Evolutionary conservation across 495 filamentous ascomycete species (phyloP), one percentile per base, ranked within the genome.

Genomic region (Saxophila tyrrhenica): DNA sequence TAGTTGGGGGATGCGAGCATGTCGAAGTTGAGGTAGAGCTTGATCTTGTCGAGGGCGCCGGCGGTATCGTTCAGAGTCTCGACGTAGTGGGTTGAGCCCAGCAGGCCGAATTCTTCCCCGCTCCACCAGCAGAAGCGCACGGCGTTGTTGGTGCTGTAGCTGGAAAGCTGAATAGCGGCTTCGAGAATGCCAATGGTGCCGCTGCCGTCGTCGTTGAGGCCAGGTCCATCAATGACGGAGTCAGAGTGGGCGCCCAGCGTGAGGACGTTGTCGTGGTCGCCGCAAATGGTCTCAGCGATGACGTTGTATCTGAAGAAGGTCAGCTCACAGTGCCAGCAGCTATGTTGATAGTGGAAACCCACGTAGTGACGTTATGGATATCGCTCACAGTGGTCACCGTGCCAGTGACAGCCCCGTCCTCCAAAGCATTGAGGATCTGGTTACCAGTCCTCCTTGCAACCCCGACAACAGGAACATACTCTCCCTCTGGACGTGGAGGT

Each of bases 1-100:
- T 78, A 86, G 72, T 87, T 87, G 43, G 84, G 84, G 16, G 73
- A 78, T 42, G 83, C 84, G 54, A 86, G 83, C 84, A 87, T 88
- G 67, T 88, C 84, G 58, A 85, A 84, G 71, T 88, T 85, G 60
- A 87, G 80, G 62, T 86, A 85, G 2, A 84, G 74, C 1, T 75
- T 65, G 56, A 87, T 76, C 61, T 80, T 79, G 32, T 66, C 69
- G 11, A 77, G 67, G 46, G 79, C 78, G 17, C 69, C 70, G 5
- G 24, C 21, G 8, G 41, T 35, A 1, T 67, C 48, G 21, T 68
- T 59, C 49, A 77, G 71, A 21, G 63, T 62, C 22, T 73, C 66
- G 57, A 85, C 73, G 66, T 84, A 87, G 63, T 72, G 69, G 22
- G 73, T 70, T 23, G 78, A 77, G 39, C 85, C 85, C n/a, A 86